Percentiles rank a stretch among this genome's conserved stretches.
These are phyloP conservation scores for Mycena floridula DNA, from an alignment of 768 basidiomycete genomes.

Conservation along the genomic window DNA sequence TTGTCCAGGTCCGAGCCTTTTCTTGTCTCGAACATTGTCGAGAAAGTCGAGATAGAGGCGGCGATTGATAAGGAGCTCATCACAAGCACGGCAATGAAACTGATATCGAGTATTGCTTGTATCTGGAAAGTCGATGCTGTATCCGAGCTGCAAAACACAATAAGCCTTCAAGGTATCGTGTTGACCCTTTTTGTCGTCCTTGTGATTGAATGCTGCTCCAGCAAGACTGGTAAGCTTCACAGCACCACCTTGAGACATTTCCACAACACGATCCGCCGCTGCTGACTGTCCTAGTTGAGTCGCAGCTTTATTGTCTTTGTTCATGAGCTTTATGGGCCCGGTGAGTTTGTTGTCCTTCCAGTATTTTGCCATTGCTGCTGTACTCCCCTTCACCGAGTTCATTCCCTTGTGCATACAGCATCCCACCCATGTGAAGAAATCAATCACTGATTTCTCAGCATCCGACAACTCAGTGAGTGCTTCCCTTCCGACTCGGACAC, in stretches of 20 bases:
- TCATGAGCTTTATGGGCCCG: conserved; percentile 14
- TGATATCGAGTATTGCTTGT: conserved; percentile 23
- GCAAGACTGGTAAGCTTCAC: conserved; percentile 13
- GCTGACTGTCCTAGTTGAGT: background rate
- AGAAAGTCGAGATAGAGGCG: conserved; percentile 13
- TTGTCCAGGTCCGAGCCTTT: conserved; percentile 9
- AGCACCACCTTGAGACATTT: conserved; percentile 13
- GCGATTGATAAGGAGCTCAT: conserved; percentile 10
- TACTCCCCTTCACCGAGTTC: conserved; percentile 16
- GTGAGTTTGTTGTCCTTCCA: conserved; percentile 8
- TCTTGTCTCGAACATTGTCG: conserved; percentile 12
- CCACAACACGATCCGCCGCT: conserved; percentile 4
- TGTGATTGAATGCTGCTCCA: conserved; percentile 11
- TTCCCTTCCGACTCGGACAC: conserved; percentile 8
- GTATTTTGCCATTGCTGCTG: conserved; percentile 4
- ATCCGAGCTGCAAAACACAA: conserved; percentile 8
- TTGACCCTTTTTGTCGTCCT: background rate
- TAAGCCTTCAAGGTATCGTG: conserved; percentile 12
- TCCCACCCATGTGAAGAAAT: conserved; percentile 16
- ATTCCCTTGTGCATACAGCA: conserved; percentile 24
- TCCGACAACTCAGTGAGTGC: conserved; percentile 5
- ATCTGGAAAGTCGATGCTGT: conserved; percentile 16
- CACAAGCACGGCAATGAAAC: conserved; percentile 13
- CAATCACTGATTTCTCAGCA: conserved; percentile 6
- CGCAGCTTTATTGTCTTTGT: conserved; percentile 15